Evolutionary conservation across 2,329 filamentous ascomycete genomes (phyloP), one percentile per base, ranked within the genome.

Genomic region (Fusarium sp.): DNA sequence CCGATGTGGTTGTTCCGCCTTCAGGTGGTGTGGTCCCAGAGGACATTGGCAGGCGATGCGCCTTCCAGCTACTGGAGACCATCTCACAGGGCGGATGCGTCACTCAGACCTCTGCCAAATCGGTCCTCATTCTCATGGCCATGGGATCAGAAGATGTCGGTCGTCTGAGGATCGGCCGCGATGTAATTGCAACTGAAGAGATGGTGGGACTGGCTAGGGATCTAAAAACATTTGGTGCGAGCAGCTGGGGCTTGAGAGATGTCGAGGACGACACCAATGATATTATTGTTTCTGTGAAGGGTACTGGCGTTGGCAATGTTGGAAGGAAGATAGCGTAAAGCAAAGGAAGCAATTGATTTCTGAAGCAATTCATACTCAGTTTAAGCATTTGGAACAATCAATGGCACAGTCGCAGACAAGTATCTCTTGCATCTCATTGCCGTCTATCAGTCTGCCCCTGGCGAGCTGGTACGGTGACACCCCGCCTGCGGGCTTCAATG

Each of bases 71-170:
- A 60, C 86, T 99, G 14, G 95, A 98, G 83, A 89, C 91, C 25
- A 92, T 98, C 70, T 90, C 90, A 61, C 90, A 92, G 76, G 96
- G 95, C 12, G 97, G 97, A 1, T 98, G 95, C 81, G 93, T 94
- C 4, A 92, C 91, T 63, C 87, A 87, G 15, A 88, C 93, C 4
- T 93, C 94, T 3, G 91, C 92, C 6, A 87, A 90, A 4, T 96
- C 93, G 0, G 88, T 98, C 73, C 83, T 99, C 63, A 94, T 92
- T 20, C 86, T 99, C 72, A 99, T 99, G 97, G 95, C 95, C 37
- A 98, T 99, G 97, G 97, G 97, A 0, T 94, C 93, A 1, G 97
- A 98, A 81, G 97, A 99, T 82, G 95, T 99, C 15, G 97, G 97
- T 6, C 90, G 97, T 68, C 82, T 99, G 75, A 90, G 94, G 72